A percentile compares a stretch with the other conserved stretches of the same genome.
These are phyloP conservation scores for Moesziomyces globuligerus DNA, from an alignment of 1,284 basidiomycete species.

Conservation along the genomic window DNA sequence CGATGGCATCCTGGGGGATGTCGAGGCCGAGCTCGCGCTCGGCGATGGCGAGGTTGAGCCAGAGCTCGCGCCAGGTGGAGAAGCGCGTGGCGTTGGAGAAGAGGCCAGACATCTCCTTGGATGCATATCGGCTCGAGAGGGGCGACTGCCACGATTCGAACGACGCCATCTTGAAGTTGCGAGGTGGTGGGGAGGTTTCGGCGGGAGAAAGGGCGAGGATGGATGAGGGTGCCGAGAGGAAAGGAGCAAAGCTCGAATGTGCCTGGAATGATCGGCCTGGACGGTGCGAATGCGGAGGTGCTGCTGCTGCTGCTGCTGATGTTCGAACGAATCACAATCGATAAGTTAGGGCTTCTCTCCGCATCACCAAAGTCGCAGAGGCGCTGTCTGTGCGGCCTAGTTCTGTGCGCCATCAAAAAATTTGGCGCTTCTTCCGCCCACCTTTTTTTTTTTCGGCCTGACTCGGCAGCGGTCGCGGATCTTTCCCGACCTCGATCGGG, in stretches of 20 bases:
- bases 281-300: constrained; percentile 9
- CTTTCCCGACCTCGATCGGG: constrained; percentile 4
- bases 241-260: neutral
- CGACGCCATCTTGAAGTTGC: constrained; percentile 24
- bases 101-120: constrained; percentile 96
- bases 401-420: neutral
- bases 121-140: constrained; percentile 82
- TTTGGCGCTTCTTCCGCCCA: neutral
- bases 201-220: neutral
- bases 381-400: constrained; percentile 1
- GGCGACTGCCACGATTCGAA: constrained; percentile 65
- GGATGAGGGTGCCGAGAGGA: neutral
- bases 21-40: constrained; percentile 94
- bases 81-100: constrained; percentile 94
- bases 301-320: too few species aligned
- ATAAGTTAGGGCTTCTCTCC: neutral
- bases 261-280: too few species aligned
- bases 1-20: constrained; percentile 88
- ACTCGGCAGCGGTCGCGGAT: neutral
- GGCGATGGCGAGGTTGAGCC: constrained; percentile 95
- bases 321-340: neutral
- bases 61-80: constrained; percentile 94
- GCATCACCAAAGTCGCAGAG: neutral
- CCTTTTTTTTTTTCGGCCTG: constrained; percentile 3
- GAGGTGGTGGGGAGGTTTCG: neutral